phyloP scores from a whole-genome alignment of 2,329 filamentous ascomycete species.

The Penicillium sp. region DNA sequence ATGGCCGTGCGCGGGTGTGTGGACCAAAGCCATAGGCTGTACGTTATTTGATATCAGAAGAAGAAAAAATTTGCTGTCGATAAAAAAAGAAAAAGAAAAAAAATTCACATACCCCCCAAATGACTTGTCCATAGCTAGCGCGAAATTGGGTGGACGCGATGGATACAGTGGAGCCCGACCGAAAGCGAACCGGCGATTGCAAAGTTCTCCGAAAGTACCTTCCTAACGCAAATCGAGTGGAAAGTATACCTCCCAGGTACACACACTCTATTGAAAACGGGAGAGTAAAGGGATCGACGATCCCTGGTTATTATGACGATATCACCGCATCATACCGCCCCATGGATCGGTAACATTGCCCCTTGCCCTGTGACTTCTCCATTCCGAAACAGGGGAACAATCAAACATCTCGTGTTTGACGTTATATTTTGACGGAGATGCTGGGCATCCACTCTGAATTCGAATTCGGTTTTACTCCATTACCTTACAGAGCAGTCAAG shows the following conservation, averaged over 20 bases:
- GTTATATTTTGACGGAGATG: not conserved
- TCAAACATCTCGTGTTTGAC: not conserved
- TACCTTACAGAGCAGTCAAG: not conserved
- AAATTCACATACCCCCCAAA: not conserved
- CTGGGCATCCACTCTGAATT: not conserved
- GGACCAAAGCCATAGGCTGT: not conserved
- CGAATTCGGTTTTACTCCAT: not conserved
- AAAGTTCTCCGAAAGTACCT: slow-evolving; percentile 11
- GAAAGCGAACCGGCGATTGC: not conserved
- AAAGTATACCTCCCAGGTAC: slow-evolving; percentile 8
- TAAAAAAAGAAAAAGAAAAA: not conserved
- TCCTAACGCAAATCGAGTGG: not conserved
- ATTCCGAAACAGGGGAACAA: not conserved
- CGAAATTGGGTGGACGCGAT: not conserved
- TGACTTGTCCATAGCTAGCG: not conserved
- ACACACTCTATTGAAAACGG: not conserved
- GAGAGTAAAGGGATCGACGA: slow-evolving; percentile 1
- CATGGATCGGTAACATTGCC: not conserved
- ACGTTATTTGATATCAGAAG: not conserved
- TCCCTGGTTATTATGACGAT: slow-evolving; percentile 6
- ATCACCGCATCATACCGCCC: not conserved
- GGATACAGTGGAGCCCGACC: not conserved
- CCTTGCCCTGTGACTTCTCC: not conserved
- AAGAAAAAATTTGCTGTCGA: not conserved
- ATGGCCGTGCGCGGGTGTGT: slow-evolving; percentile 2